Percentiles rank a stretch among this genome's conserved stretches.
These are phyloP conservation scores for Arthrobotrys entomopaga DNA, from an alignment of 2,329 filamentous ascomycete genomes.

Conservation along the genomic window DNA sequence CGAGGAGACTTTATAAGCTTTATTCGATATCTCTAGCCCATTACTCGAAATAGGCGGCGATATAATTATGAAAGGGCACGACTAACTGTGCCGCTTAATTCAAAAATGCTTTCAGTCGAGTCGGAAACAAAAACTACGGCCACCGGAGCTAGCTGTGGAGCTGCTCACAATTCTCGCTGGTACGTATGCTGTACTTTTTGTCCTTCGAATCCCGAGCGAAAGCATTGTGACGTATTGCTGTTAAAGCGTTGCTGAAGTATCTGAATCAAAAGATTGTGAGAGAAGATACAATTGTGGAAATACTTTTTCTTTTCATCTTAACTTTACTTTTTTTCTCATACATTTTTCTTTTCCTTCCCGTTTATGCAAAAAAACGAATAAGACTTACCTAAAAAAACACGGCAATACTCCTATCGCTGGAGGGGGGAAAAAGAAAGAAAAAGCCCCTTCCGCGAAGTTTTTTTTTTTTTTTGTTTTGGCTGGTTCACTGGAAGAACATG, in stretches of 20 bases:
- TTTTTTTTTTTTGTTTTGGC: constrained; percentile 18
- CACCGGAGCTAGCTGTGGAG: constrained; percentile 16
- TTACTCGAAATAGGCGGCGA: constrained; percentile 11
- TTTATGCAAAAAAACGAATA: constrained; percentile 40
- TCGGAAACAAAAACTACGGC: constrained; percentile 41
- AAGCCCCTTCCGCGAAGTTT: constrained; percentile 14
- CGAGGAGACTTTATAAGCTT: constrained; percentile 30
- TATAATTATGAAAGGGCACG: constrained; percentile 5
- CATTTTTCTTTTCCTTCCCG: constrained; percentile 42
- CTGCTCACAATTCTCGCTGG: constrained; percentile 13
- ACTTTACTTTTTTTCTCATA: constrained; percentile 48
- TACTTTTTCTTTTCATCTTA: constrained; percentile 50
- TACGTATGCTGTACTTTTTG: neutral
- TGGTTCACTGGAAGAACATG: constrained; percentile 41
- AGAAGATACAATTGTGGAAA: constrained; percentile 49
- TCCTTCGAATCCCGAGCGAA: constrained; percentile 25
- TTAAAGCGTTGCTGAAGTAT: constrained; percentile 29
- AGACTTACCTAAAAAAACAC: constrained; percentile 47
- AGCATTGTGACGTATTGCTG: constrained; percentile 52
- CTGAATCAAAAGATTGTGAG: constrained; percentile 46
- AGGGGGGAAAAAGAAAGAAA: constrained; percentile 37
- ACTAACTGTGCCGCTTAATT: constrained; percentile 27
- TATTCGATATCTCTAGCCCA: constrained; percentile 2
- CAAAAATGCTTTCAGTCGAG: constrained; percentile 20
- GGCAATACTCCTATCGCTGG: constrained; percentile 37